Evolutionary conservation across 2,329 filamentous ascomycete genomes (phyloP), one percentile per base, ranked within the genome.

Genomic region (Phyllosticta paracitricarpa): DNA sequence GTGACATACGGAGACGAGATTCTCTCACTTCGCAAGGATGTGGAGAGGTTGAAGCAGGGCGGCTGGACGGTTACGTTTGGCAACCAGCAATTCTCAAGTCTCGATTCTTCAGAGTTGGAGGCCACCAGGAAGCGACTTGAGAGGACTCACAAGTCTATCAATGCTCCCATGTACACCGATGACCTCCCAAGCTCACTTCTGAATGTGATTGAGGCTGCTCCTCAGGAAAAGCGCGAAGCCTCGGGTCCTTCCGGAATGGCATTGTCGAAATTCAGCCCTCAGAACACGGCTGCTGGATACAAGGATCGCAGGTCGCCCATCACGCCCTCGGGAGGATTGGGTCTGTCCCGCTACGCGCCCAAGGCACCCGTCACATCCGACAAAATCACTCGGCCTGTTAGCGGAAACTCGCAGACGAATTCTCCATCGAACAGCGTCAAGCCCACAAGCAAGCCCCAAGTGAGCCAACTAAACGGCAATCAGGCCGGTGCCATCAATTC

Each of bases 31-130:
- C 59, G 59, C 14, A 59, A 55, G 12, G 67, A 67, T 2, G 61
- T 72, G 25, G 66, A 69, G 24, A 64, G 59, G 22, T 19, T 68
- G 28, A 66, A 67, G 58, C 65, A 63, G 40, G 66, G 65, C 7
- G 61, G 62, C 12, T 68, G 64, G 66, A 60, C 60, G 3, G 63
- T 67, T 48, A 65, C 60, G 12, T 61, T 69, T 28, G 64, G 66
- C 4, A 63, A 66, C 14, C 63, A 61, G 33, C 25, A 35, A 9
- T 19, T 35, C 2, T 24, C 60, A 17, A 52, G 54, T 30, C 4
- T 56, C 12, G 56, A 58, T 52, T 4, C 30, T 10, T 25, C 53
- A 8, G 51, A 51, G 10, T 22, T 55, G 19, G 26, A 62, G 9
- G 56, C 60, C 7, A 62, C 54, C 26, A 56, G 51, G 17, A 24